Conservation (phyloP, 2,329 filamentous ascomycete species). For the Phaeosphaeriaceae sp. region DNA sequence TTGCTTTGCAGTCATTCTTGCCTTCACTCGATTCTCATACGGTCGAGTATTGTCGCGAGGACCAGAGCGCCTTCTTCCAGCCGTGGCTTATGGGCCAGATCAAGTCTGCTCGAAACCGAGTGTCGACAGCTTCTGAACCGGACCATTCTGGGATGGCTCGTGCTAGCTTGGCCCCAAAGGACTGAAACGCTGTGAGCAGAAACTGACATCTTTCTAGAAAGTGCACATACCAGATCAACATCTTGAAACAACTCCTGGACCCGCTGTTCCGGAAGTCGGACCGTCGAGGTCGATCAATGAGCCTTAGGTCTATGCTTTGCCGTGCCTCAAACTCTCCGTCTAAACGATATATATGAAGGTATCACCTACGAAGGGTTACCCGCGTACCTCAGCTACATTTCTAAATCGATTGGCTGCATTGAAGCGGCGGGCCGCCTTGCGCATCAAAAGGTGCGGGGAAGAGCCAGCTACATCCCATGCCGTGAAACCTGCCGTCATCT, state of each 20-base stretch:
- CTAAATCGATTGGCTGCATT: not conserved
- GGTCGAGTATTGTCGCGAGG: not conserved
- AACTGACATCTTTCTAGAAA: not conserved
- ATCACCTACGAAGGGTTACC: not conserved
- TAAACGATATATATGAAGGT: not conserved
- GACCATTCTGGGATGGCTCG: not conserved
- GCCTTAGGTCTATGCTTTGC: not conserved
- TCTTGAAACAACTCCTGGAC: not conserved
- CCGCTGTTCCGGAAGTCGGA: not conserved
- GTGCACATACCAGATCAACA: not conserved
- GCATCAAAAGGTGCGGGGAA: slow-evolving; percentile 1
- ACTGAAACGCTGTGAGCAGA: not conserved
- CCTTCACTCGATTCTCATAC: not conserved
- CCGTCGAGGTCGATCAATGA: not conserved
- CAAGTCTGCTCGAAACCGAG: not conserved
- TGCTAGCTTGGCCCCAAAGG: not conserved
- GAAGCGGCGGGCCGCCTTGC: not conserved
- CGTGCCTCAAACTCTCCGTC: not conserved
- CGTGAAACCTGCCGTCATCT: not conserved
- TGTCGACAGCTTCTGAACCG: not conserved
- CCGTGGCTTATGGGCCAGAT: not conserved
- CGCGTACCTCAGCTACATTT: not conserved
- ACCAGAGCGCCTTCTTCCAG: not conserved
- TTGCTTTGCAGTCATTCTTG: not conserved
- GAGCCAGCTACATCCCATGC: not conserved